Evolutionary conservation across 2,329 filamentous ascomycete species (phyloP), one percentile per base, ranked within the genome.

Genomic region (Penicillium oxalicum): DNA sequence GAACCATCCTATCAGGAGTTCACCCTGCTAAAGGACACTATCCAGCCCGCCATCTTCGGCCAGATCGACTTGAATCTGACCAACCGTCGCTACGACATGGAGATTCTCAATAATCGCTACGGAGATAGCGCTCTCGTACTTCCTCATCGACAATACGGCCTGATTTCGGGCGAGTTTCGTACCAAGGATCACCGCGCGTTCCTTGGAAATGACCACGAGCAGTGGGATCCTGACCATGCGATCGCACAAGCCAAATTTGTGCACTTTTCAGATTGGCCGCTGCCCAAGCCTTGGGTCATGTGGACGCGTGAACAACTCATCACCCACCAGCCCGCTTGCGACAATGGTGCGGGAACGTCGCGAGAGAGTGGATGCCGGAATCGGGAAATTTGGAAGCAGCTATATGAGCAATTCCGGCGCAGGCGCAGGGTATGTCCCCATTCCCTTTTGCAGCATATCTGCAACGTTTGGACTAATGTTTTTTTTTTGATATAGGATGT

Each of bases 261-360:
- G 2, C 84, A 88, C 63, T 88, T 87, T 62, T 84, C 80, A 9
- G 85, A 88, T 60, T 86, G 80, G 80, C 85, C 84, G 1, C 57
- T 86, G 5, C 82, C 83, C 0, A 88, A 88, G 55, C 80, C 80
- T 2, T 82, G 79, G 79, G 65, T 79, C 4, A 69, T 70, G 66
- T 70, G 67, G 67, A 64, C 66, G 13, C 61, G 60, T 28, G 56
- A 62, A 18, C 48, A 63, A 43, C 45, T 70, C 25, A 60, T 60
- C 1, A 59, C 65, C 34, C 58, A 66, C 45, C 55, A 67, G 46
- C 67, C 67, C 1, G 62, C 58, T 42, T 70, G 67, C 36, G 60
- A 68, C 33, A 50, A 60, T 29, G 61, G 66, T 7, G 66, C 67
- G 3, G 67, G 67, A 3, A 68, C 65, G 7, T 40, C 61, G 4